Evolutionary conservation across 2,329 filamentous ascomycete genomes (phyloP).

Genomic region (Dactylellina drechsleri): DNA sequence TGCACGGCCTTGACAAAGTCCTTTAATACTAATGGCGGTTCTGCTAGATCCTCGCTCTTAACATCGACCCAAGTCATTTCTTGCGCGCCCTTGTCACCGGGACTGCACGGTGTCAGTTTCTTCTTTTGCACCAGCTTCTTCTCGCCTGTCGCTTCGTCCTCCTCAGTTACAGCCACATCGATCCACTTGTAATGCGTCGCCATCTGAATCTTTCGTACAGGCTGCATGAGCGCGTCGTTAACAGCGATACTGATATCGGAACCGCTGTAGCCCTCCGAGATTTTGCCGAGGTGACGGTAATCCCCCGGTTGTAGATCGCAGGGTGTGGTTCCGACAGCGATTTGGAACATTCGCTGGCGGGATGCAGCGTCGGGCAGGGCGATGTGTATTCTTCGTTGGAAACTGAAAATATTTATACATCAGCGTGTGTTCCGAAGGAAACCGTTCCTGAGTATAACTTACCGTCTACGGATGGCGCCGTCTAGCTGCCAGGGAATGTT

Average conservation of each 20-base stretch:
- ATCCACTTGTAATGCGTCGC: constrained; percentile 98
- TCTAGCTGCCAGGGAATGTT: constrained; percentile 99
- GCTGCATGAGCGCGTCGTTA: constrained; percentile 96
- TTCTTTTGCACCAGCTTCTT: constrained; percentile 65
- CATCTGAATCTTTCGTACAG: constrained; percentile 93
- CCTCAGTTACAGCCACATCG: constrained; percentile 68
- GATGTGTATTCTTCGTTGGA: constrained; percentile 96
- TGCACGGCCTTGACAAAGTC: constrained; percentile 95
- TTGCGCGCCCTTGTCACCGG: constrained; percentile 82
- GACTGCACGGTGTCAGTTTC: constrained; percentile 89
- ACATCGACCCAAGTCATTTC: constrained; percentile 96
- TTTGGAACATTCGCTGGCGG: constrained; percentile 92
- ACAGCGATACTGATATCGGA: constrained; percentile 96
- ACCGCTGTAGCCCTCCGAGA: constrained; percentile 93
- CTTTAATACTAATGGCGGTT: constrained; percentile 85
- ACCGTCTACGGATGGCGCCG: constrained; percentile 87
- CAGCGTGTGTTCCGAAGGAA: background rate
- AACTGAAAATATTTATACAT: constrained; percentile 62
- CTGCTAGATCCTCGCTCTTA: constrained; percentile 82
- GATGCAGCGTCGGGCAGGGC: constrained; percentile 87
- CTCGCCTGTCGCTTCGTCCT: constrained; percentile 70
- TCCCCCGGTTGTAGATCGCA: constrained; percentile 82
- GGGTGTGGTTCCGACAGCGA: constrained; percentile 91
- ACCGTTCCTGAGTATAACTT: background rate
- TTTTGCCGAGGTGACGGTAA: constrained; percentile 79